Evolutionary conservation across 495 filamentous ascomycete species (phyloP).

Genomic region (Aspergillus diversus): DNA sequence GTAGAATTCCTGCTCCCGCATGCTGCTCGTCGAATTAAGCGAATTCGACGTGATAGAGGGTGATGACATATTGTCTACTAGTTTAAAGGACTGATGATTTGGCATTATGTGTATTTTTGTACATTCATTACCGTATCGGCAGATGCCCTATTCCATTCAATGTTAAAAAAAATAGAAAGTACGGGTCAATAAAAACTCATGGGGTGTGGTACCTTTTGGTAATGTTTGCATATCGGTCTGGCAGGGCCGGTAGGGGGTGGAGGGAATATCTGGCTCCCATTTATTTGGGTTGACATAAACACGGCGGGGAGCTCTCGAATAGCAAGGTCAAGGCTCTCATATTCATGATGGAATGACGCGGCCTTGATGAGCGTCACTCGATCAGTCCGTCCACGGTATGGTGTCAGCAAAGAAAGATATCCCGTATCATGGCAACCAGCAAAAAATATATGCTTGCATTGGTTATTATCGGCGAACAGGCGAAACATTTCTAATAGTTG

Average conservation of each 20-base stretch:
- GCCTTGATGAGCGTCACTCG: constrained; percentile 59
- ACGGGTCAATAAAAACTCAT: background rate
- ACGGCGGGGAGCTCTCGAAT: constrained; percentile 49
- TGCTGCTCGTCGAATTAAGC: constrained; percentile 17
- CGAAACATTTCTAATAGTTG: constrained; percentile 53
- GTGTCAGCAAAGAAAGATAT: constrained; percentile 59
- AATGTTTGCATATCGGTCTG: constrained; percentile 42
- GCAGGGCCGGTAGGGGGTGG: constrained; percentile 19
- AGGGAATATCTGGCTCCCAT: constrained; percentile 21
- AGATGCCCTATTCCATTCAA: constrained; percentile 35
- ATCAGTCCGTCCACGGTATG: constrained; percentile 46
- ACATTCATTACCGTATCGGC: constrained; percentile 42
- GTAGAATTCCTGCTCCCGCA: constrained; percentile 34
- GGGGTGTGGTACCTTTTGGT: constrained; percentile 36
- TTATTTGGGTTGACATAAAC: constrained; percentile 43
- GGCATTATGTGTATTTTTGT: constrained; percentile 43
- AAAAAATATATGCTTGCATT: constrained; percentile 70
- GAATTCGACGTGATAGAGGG: background rate
- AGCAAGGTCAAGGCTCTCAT: constrained; percentile 38
- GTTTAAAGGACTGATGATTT: constrained; percentile 32
- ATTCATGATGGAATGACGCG: constrained; percentile 42
- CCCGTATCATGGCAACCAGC: constrained; percentile 65
- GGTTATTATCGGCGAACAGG: constrained; percentile 59
- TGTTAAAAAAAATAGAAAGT: constrained; percentile 3
- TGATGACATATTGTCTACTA: constrained; percentile 16